phyloP scores from a whole-genome alignment of 768 basidiomycete genomes.

The Xerocomellus dryophilus region DNA sequence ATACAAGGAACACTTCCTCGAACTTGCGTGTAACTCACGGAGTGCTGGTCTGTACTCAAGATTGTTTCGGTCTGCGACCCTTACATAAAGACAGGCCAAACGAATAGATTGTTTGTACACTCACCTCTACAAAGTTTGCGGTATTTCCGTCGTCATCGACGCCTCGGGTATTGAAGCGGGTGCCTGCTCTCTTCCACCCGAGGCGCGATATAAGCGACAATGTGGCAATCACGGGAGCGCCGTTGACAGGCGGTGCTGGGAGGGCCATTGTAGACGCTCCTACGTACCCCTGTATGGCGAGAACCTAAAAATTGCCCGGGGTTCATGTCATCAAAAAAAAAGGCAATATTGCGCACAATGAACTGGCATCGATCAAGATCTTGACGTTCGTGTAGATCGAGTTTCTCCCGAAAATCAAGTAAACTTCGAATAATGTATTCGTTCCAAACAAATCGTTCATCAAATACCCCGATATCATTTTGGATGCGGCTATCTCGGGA shows the following conservation, averaged over 20 bases:
- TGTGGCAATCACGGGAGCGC: conserved; percentile 68
- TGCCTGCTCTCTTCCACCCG: conserved; percentile 94
- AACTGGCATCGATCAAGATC: conserved; percentile 84
- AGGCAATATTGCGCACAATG: conserved; percentile 53
- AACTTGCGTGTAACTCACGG: conserved; percentile 90
- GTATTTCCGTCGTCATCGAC: conserved; percentile 94
- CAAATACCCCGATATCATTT: conserved; percentile 60
- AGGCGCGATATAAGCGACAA: conserved; percentile 82
- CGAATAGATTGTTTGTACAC: conserved; percentile 18
- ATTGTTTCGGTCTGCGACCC: conserved; percentile 80
- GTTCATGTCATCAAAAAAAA: conserved; percentile 8
- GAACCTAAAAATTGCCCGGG: conserved; percentile 47
- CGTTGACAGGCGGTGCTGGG: conserved; percentile 71
- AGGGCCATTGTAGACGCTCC: conserved; percentile 78
- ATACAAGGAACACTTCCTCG: conserved; percentile 93
- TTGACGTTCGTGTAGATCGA: conserved; percentile 64
- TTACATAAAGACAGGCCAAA: conserved; percentile 8
- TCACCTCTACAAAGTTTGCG: conserved; percentile 94
- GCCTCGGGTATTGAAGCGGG: conserved; percentile 94
- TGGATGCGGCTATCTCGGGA: conserved; percentile 43
- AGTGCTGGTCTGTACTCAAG: conserved; percentile 81
- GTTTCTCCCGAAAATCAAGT: conserved; percentile 79
- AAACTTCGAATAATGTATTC: conserved; percentile 84
- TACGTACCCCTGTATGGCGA: conserved; percentile 92
- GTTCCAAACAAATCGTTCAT: conserved; percentile 94